These are phyloP conservation scores for Hypoxylon crocopeplum DNA, from an alignment of 495 filamentous ascomycete species.

Conservation along the genomic window DNA sequence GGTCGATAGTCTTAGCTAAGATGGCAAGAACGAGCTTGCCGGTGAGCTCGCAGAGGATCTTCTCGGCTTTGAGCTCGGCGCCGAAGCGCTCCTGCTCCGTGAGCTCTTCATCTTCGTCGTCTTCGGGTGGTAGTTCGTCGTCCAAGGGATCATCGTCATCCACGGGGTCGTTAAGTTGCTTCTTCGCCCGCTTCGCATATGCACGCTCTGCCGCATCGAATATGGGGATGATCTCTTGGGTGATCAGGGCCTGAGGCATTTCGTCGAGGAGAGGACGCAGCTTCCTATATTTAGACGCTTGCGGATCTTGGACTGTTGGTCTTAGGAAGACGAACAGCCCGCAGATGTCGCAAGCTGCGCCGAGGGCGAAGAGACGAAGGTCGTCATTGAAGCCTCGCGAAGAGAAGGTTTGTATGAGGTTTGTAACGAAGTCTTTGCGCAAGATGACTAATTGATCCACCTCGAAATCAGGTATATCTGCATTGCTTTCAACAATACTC, in stretches of 20 bases:
- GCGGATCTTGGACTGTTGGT: slow-evolving; percentile 42
- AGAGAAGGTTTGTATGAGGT: slow-evolving; percentile 70
- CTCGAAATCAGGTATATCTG: slow-evolving; percentile 55
- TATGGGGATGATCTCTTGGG: slow-evolving; percentile 70
- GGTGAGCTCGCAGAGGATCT: slow-evolving; percentile 82
- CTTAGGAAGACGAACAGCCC: slow-evolving; percentile 79
- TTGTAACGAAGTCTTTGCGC: slow-evolving; percentile 62
- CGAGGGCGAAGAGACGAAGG: slow-evolving; percentile 75
- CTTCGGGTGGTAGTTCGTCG: slow-evolving; percentile 63
- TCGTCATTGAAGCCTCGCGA: slow-evolving; percentile 71
- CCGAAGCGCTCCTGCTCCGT: slow-evolving; percentile 61
- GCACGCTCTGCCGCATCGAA: slow-evolving; percentile 76
- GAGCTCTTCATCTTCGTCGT: slow-evolving; percentile 64
- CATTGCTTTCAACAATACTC: slow-evolving; percentile 46
- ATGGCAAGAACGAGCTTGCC: slow-evolving; percentile 83
- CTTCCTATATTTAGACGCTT: slow-evolving; percentile 53
- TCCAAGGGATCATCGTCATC: slow-evolving; percentile 71
- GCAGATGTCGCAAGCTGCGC: slow-evolving; percentile 78
- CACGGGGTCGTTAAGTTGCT: slow-evolving; percentile 67
- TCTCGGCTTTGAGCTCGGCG: slow-evolving; percentile 74
- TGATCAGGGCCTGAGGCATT: slow-evolving; percentile 60
- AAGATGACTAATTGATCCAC: slow-evolving; percentile 65
- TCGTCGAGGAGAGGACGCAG: slow-evolving; percentile 69
- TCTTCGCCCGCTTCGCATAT: slow-evolving; percentile 72
- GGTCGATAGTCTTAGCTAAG: slow-evolving; percentile 74